These are phyloP conservation scores for Plectranthus barbatus DNA, from an alignment of 257 asterid genomes.

Conservation along the genomic window DNA sequence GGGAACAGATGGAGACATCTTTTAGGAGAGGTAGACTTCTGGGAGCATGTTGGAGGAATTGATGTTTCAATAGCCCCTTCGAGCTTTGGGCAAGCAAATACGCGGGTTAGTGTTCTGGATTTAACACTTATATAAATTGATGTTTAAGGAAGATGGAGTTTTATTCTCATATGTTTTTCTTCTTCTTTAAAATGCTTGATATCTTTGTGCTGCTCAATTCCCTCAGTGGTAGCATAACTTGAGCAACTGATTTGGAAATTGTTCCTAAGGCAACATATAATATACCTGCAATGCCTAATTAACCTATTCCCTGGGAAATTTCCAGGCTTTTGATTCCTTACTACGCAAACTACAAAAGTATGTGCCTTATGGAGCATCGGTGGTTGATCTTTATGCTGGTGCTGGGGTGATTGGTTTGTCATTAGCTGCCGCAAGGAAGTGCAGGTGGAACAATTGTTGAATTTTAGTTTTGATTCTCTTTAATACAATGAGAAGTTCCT, in stretches of 20 bases:
- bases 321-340: slow-evolving; percentile 86
- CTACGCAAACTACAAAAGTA: slow-evolving; percentile 66
- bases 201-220: not conserved
- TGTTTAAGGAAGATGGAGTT: slow-evolving; percentile 6
- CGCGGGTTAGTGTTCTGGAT: slow-evolving; percentile 45
- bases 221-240: not conserved
- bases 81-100: slow-evolving; percentile 96
- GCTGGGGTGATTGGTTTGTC: slow-evolving; percentile 96
- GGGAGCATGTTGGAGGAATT: slow-evolving; percentile 98
- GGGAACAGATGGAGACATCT: slow-evolving; percentile 94
- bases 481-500: not conserved
- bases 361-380: slow-evolving; percentile 82
- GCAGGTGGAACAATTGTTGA: slow-evolving; percentile 45
- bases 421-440: slow-evolving; percentile 71
- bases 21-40: slow-evolving; percentile 82
- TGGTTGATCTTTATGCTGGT: slow-evolving; percentile 94
- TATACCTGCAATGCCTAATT: not conserved
- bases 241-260: not conserved
- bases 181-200: not conserved
- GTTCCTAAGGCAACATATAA: not conserved
- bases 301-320: slow-evolving; percentile 6
- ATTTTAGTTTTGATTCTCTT: slow-evolving; percentile 7
- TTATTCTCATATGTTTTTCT: not conserved
- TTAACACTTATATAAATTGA: slow-evolving; percentile 4
- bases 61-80: slow-evolving; percentile 82